Evolutionary conservation across 2,329 filamentous ascomycete species (phyloP).

Genomic region (Trematosphaeria pertusa): DNA sequence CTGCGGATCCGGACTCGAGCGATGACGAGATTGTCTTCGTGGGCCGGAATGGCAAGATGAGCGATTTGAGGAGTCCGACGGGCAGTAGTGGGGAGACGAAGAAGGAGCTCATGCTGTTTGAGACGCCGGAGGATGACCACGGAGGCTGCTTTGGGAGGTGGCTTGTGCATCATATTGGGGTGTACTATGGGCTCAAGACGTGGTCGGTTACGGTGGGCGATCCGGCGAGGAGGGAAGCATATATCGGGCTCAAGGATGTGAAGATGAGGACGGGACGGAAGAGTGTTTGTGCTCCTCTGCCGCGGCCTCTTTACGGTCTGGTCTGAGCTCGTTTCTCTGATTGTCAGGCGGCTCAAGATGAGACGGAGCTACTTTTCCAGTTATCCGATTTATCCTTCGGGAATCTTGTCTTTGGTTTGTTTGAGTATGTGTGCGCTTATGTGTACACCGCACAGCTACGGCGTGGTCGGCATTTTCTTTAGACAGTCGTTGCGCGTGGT

Average conservation of each 20-base stretch:
- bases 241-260: constrained; percentile 73
- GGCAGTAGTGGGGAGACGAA: constrained; percentile 62
- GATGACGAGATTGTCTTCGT: constrained; percentile 95
- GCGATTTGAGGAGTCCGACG: constrained; percentile 61
- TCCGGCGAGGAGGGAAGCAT: constrained; percentile 78
- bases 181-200: constrained; percentile 89
- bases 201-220: constrained; percentile 77
- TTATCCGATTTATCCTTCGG: too few species aligned
- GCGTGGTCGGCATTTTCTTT: too few species aligned
- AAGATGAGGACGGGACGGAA: constrained; percentile 34
- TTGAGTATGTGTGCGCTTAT: too few species aligned
- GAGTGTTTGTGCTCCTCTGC: constrained; percentile 34
- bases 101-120: constrained; percentile 77
- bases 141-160: constrained; percentile 86
- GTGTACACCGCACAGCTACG: too few species aligned
- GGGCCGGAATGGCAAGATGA: constrained; percentile 70
- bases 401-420: not conserved
- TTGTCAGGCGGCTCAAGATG: not conserved
- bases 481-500: not conserved
- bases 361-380: too few species aligned
- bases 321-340: constrained; percentile 25
- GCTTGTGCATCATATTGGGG: constrained; percentile 89
- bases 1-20: constrained; percentile 58
- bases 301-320: constrained; percentile 44
- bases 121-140: constrained; percentile 77